phyloP scores from a whole-genome alignment of 2,329 filamentous ascomycete genomes.

The Cercospora citrullina region DNA sequence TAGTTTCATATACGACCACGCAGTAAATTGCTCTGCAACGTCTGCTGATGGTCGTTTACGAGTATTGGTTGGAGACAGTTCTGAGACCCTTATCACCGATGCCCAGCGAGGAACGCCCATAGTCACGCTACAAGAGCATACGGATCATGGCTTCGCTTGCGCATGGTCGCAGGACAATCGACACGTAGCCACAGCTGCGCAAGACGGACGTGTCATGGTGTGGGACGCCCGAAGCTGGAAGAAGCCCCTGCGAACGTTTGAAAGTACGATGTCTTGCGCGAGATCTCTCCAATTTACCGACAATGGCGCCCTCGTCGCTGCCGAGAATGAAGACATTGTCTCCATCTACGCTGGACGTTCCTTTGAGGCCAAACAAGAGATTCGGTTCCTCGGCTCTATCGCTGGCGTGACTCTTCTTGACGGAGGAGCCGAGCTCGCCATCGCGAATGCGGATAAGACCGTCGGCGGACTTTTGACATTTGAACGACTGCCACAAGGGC shows the following conservation, averaged over 20 bases:
- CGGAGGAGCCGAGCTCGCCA: constrained; percentile 66
- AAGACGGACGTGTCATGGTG: constrained; percentile 71
- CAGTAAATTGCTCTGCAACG: constrained; percentile 72
- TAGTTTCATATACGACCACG: constrained; percentile 57
- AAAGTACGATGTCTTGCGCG: constrained; percentile 67
- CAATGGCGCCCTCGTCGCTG: constrained; percentile 67
- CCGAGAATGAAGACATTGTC: constrained; percentile 73
- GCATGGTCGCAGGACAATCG: constrained; percentile 78
- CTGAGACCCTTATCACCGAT: constrained; percentile 66
- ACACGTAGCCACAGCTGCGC: constrained; percentile 73
- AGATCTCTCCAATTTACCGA: constrained; percentile 72
- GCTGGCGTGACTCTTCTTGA: constrained; percentile 67
- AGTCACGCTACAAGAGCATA: constrained; percentile 57
- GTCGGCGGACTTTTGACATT: constrained; percentile 29
- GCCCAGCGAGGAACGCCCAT: constrained; percentile 60
- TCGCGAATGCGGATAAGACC: constrained; percentile 56
- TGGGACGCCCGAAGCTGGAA: constrained; percentile 75
- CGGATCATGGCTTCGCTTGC: constrained; percentile 72
- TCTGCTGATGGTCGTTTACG: constrained; percentile 71
- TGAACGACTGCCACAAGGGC: constrained; percentile 15
- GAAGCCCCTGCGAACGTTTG: constrained; percentile 56
- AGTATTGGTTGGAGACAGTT: constrained; percentile 69
- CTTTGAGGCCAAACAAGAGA: constrained; percentile 61
- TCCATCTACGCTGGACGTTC: constrained; percentile 48
- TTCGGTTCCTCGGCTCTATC: constrained; percentile 75